Conservation (phyloP, 2,329 filamentous ascomycete genomes). For the Trichoderma atroviride region DNA sequence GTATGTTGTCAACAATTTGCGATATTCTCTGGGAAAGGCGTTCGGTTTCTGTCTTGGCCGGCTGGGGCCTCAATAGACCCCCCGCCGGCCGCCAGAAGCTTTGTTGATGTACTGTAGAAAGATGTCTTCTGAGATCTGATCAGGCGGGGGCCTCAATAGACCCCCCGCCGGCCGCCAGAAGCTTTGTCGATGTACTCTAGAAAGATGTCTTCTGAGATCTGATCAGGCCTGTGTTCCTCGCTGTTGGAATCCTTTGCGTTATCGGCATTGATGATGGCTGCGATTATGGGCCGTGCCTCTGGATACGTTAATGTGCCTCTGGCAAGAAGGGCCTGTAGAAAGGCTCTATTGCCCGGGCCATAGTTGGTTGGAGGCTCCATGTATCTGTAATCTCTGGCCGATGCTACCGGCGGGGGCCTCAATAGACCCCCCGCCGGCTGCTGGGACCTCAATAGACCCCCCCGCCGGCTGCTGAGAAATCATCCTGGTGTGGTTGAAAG, state of each 20-base stretch:
- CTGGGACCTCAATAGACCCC: too few relatives aligned
- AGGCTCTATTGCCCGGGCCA: constrained; percentile 75
- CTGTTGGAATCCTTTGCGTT: constrained; percentile 39
- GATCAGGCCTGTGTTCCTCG: constrained; percentile 53
- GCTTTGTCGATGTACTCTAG: constrained; percentile 68
- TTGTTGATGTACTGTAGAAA: constrained; percentile 69
- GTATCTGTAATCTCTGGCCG: not conserved
- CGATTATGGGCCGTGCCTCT: constrained; percentile 73
- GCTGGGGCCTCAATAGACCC: too few relatives aligned
- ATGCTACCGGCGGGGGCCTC: too few relatives aligned
- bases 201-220: constrained; percentile 71
- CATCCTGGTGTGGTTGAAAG: too few relatives aligned
- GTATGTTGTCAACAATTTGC: too few relatives aligned
- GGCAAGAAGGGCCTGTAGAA: constrained; percentile 85
- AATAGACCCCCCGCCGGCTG: too few relatives aligned
- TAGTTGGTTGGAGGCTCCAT: constrained; percentile 45
- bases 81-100: too few relatives aligned
- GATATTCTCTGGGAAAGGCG: too few relatives aligned
- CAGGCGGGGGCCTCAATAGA: too few relatives aligned
- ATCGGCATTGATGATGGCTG: constrained; percentile 69
- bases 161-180: too few relatives aligned
- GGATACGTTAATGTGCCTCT: constrained; percentile 75
- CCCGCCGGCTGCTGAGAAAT: too few relatives aligned
- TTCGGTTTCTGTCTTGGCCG: too few relatives aligned
- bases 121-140: constrained; percentile 68